These are phyloP conservation scores for Cladosporium sphaerospermum DNA, from an alignment of 2,329 filamentous ascomycete species.

Conservation along the genomic window DNA sequence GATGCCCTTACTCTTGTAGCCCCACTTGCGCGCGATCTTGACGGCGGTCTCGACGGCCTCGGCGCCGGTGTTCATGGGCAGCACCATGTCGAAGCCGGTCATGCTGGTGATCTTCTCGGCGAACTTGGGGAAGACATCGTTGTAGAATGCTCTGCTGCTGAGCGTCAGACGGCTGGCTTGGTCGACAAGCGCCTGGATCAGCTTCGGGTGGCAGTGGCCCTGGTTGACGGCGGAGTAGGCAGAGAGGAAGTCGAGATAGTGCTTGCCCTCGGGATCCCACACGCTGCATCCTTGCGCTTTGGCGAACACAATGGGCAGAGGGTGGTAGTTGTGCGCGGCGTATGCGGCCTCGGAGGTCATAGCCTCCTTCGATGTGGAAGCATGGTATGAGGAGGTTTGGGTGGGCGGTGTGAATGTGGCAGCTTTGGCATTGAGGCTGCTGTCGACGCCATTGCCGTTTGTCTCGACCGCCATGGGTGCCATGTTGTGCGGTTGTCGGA, in stretches of 20 bases:
- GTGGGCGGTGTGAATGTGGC: slow-evolving; percentile 35
- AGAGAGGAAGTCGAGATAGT: slow-evolving; percentile 96
- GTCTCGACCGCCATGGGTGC: slow-evolving; percentile 30
- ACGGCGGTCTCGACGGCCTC: slow-evolving; percentile 94
- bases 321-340: slow-evolving; percentile 98
- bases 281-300: slow-evolving; percentile 78
- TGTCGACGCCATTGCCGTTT: slow-evolving; percentile 22
- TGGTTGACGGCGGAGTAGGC: slow-evolving; percentile 98
- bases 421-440: slow-evolving; percentile 36
- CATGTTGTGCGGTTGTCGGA: slow-evolving; percentile 23
- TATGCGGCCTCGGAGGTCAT: slow-evolving; percentile 75
- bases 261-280: slow-evolving; percentile 86
- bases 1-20: slow-evolving; percentile 92
- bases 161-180: slow-evolving; percentile 86
- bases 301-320: slow-evolving; percentile 87
- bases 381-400: slow-evolving; percentile 55
- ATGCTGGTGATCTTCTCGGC: slow-evolving; percentile 83
- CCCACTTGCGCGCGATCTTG: slow-evolving; percentile 96
- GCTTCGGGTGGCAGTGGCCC: slow-evolving; percentile 93
- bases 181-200: slow-evolving; percentile 81
- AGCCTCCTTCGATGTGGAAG: slow-evolving; percentile 69
- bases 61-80: slow-evolving; percentile 97
- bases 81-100: slow-evolving; percentile 95
- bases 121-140: slow-evolving; percentile 95
- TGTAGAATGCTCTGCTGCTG: slow-evolving; percentile 93